Base-by-base conservation (phyloP, 495 filamentous ascomycete species). In the Xylaria venustula region DNA sequence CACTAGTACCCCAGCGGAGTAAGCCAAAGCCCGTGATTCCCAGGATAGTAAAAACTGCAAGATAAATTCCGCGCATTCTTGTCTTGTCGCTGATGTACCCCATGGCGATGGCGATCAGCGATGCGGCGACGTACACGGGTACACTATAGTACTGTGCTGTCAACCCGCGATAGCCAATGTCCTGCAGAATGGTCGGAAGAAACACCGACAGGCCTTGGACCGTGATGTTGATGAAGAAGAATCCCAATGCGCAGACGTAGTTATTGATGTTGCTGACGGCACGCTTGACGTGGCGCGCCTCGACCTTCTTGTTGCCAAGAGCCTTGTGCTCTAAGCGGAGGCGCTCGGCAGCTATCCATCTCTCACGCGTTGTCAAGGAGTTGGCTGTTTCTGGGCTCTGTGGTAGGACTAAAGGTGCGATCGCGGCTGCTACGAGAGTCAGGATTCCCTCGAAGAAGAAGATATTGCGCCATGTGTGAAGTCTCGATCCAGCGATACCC, bases 401-500 rank as follows among this genome's bases (percentile, higher is more conserved):
- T 3, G 85, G 83, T 61, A 88, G 77, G 67, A 79, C 83, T 51
- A 80, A 67, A 47, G 79, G 83, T 20, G 81, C 72, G 8, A 73
- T 59, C 22, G 79, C 68, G 26, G 81, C 82, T 41, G 79, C 62
- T 50, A 85, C 67, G 4, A 83, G 77, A 64, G 86, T 78, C 53
- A 87, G 62, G 14, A 86, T 60, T 0, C 85, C 85, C 71, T 88
- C 86, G 54, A 88, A 85, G 63, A 87, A 85, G 72, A 87, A 81
- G 60, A 88, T 88, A 79, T 85, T 87, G 51, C 85, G 78, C 86
- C 85, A 88, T 7, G 81, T 82, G 62, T 82, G 75, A 53, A 74
- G 79, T 30, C 25, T 76, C 64, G 63, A 74, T 61, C 71, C 58
- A 0, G 76, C 79, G 30, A 78, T 75, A 0, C 79, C 79, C 77